Percentiles rank a stretch among this genome's conserved stretches.
These are phyloP conservation scores for Solanum megistacrolobum DNA, from an alignment of 257 asterid genomes.

Conservation along the genomic window DNA sequence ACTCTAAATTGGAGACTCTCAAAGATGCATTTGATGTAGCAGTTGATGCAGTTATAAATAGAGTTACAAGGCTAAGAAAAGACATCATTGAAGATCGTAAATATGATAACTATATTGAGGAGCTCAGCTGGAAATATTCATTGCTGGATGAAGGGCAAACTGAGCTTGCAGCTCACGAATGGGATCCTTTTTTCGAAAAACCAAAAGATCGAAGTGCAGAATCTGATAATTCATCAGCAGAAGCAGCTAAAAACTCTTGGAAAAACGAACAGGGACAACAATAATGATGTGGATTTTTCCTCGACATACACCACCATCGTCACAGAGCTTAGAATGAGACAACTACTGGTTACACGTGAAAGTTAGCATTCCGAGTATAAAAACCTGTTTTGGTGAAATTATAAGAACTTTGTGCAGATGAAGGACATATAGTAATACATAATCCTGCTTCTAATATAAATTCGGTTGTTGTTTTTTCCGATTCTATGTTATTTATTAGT, in stretches of 20 bases:
- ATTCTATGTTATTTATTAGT: neutral
- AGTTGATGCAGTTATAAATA: constrained; percentile 53
- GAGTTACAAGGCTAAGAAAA: constrained; percentile 61
- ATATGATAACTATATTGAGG: constrained; percentile 45
- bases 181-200: constrained; percentile 74
- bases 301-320: neutral
- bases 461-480: neutral
- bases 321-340: neutral
- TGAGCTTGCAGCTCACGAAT: constrained; percentile 45
- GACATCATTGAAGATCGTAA: constrained; percentile 45
- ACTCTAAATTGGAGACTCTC: constrained; percentile 48
- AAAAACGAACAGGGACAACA: constrained; percentile 43
- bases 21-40: constrained; percentile 83
- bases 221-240: constrained; percentile 30
- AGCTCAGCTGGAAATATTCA: constrained; percentile 70
- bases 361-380: neutral
- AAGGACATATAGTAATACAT: neutral
- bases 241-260: constrained; percentile 52
- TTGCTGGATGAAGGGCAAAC: constrained; percentile 43
- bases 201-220: constrained; percentile 27
- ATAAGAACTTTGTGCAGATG: neutral
- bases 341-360: neutral
- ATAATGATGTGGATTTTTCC: neutral
- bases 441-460: neutral
- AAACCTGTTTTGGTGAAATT: neutral